These are phyloP conservation scores for Lodderomyces oxycetoniae DNA, from an alignment of 1,139 yeast genomes.

Conservation along the genomic window DNA sequence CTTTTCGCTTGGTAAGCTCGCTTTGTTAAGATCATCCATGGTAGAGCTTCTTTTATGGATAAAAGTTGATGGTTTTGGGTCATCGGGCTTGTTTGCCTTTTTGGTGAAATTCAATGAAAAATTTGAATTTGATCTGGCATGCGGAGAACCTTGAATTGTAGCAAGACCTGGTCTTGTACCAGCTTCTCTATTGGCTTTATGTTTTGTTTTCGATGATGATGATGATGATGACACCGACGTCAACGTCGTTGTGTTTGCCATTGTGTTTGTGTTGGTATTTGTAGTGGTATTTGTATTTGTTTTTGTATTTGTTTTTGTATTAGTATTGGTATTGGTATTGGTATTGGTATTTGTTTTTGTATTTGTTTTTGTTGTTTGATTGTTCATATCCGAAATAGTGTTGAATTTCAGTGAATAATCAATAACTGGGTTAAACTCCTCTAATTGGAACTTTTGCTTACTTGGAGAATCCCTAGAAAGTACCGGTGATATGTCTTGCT, in stretches of 20 bases:
- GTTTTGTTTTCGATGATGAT: not conserved
- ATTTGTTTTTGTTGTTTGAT: not conserved
- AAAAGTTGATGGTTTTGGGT: not conserved
- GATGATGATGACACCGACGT: not conserved
- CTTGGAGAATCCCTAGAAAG: too few relatives aligned
- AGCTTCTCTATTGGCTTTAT: not conserved
- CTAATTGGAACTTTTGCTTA: not conserved
- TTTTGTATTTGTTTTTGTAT: not conserved
- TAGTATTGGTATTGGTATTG: not conserved
- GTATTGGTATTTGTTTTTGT: not conserved
- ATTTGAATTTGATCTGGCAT: conserved; percentile 28
- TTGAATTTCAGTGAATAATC: not conserved
- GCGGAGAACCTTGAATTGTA: conserved; percentile 1
- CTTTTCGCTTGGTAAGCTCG: conserved; percentile 12
- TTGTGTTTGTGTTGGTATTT: not conserved
- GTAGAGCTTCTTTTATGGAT: conserved; percentile 27
- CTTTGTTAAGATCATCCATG: conserved; percentile 13
- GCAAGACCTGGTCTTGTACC: too few relatives aligned
- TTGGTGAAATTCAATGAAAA: conserved; percentile 20
- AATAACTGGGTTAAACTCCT: not conserved
- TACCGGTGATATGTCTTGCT: too few relatives aligned
- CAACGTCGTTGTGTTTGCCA: not conserved
- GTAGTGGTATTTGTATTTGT: not conserved
- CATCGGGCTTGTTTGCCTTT: conserved; percentile 4
- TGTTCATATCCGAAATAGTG: not conserved